Conservation (phyloP, 2,329 filamentous ascomycete species). For the Diaporthe helianthi region DNA sequence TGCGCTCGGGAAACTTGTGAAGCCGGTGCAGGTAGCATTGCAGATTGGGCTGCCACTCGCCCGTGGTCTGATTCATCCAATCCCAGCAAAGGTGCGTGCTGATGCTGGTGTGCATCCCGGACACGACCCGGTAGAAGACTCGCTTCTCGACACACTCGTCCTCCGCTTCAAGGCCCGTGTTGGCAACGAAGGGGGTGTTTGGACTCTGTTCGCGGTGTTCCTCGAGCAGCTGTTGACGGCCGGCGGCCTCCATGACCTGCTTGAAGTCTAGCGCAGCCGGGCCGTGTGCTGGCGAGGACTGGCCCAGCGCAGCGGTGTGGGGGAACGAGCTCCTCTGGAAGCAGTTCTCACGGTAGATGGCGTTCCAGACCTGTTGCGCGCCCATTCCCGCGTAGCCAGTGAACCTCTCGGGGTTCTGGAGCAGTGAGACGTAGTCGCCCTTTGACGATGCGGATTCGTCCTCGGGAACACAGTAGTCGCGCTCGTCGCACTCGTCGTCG, state of each 20-base stretch:
- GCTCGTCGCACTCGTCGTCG: constrained; percentile 94
- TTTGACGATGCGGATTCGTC: constrained; percentile 87
- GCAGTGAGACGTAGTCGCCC: constrained; percentile 94
- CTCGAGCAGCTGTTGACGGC: constrained; percentile 67
- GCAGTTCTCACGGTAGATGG: constrained; percentile 97
- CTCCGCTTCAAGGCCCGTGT: constrained; percentile 75
- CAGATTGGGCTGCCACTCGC: constrained; percentile 89
- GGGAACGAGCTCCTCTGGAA: constrained; percentile 76
- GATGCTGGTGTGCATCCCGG: constrained; percentile 98
- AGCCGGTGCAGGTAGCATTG: constrained; percentile 89
- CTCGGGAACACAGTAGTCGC: constrained; percentile 96
- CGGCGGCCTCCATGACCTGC: constrained; percentile 65
- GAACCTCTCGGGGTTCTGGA: constrained; percentile 93
- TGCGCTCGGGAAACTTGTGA: constrained; percentile 83
- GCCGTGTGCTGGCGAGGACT: constrained; percentile 50
- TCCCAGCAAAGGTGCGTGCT: constrained; percentile 96
- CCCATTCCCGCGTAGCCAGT: constrained; percentile 90
- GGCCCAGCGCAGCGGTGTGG: constrained; percentile 61
- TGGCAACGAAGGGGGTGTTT: constrained; percentile 65
- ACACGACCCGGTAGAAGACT: constrained; percentile 95
- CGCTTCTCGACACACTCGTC: constrained; percentile 97
- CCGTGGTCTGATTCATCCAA: constrained; percentile 93
- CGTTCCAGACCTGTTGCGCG: constrained; percentile 91
- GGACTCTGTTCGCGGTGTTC: constrained; percentile 63
- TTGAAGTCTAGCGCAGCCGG: constrained; percentile 67